phyloP scores from a whole-genome alignment of 768 basidiomycete species.

The Suillus americanus region DNA sequence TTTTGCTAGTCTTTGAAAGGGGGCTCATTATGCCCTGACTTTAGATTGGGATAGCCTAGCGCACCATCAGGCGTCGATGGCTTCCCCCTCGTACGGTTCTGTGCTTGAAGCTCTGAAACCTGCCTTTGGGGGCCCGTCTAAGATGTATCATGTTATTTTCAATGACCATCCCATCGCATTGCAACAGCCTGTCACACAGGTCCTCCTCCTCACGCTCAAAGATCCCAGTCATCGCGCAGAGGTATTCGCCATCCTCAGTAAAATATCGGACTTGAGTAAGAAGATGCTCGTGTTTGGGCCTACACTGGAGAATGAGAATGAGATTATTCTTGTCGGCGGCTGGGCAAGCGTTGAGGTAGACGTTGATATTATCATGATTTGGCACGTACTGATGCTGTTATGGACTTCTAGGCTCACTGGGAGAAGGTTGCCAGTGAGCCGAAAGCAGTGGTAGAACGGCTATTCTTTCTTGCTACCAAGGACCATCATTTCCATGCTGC shows the following conservation, averaged over 20 bases:
- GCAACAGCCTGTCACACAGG: conserved; percentile 23
- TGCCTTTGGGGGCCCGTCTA: conserved; percentile 4
- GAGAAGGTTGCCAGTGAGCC: conserved; percentile 9
- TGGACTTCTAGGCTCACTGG: conserved; percentile 15
- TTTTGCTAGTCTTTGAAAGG: not conserved
- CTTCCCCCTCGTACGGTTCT: not conserved
- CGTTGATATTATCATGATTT: not conserved
- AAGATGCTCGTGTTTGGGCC: conserved; percentile 21
- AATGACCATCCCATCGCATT: conserved; percentile 15
- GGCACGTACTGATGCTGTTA: not conserved
- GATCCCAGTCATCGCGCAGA: conserved; percentile 19
- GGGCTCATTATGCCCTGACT: not conserved
- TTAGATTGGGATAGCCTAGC: conserved; percentile 22
- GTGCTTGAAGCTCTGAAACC: conserved; percentile 11
- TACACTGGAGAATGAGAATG: conserved; percentile 21
- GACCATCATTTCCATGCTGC: conserved; percentile 16
- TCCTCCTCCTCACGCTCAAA: conserved; percentile 21
- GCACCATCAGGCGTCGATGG: conserved; percentile 17
- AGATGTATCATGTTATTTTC: conserved; percentile 25
- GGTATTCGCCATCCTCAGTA: conserved; percentile 13
- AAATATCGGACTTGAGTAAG: conserved; percentile 13
- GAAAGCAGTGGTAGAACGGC: conserved; percentile 3
- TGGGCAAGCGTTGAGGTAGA: conserved; percentile 28
- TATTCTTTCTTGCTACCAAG: conserved; percentile 17
- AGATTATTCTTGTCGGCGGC: conserved; percentile 18